These are phyloP conservation scores for Eustoma russellianum DNA, from an alignment of 257 asterid genomes.

Conservation along the genomic window DNA sequence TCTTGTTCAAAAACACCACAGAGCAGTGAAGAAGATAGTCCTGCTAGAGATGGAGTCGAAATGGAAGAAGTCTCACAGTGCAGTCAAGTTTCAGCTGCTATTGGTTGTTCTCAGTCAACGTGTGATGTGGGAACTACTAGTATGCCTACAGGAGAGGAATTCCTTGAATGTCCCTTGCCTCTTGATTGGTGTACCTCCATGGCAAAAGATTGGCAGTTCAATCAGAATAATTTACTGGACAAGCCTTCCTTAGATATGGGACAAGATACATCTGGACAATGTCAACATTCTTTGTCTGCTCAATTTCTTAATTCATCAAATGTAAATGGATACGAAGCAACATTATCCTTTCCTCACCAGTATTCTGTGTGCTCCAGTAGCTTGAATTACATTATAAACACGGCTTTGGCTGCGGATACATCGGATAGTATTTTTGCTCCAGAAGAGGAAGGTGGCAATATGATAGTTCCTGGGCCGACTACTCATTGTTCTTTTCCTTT, in stretches of 20 bases:
- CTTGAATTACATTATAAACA: too few relatives aligned
- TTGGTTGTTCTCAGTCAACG: slow-evolving; percentile 41
- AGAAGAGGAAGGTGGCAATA: slow-evolving; percentile 20
- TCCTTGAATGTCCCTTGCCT: slow-evolving; percentile 40
- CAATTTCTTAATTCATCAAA: slow-evolving; percentile 32
- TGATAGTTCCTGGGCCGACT: slow-evolving; percentile 23
- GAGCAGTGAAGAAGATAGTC: slow-evolving; percentile 58
- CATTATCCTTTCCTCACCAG: slow-evolving; percentile 25
- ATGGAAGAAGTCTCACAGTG: slow-evolving; percentile 74
- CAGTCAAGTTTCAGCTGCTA: slow-evolving; percentile 60
- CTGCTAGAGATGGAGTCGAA: slow-evolving; percentile 32
- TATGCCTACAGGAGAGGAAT: slow-evolving; percentile 26
- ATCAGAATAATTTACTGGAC: slow-evolving; percentile 49
- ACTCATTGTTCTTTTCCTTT: too few relatives aligned
- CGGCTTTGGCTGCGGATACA: slow-evolving; percentile 29
- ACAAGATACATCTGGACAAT: slow-evolving; percentile 28
- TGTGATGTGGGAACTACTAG: slow-evolving; percentile 26
- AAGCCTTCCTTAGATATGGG: slow-evolving; percentile 44
- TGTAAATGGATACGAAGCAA: slow-evolving; percentile 26
- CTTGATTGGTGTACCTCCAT: slow-evolving; percentile 45
- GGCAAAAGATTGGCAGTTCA: slow-evolving; percentile 47
- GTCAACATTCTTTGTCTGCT: slow-evolving; percentile 26
- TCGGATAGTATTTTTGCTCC: slow-evolving; percentile 22
- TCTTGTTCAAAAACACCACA: slow-evolving; percentile 58
- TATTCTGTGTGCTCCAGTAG: too few relatives aligned